A percentile compares a stretch with the other conserved stretches of the same genome.
Evolutionary conservation across 148 eudicot genomes (phyloP).

Genomic region (Chenopodium quinoa): DNA sequence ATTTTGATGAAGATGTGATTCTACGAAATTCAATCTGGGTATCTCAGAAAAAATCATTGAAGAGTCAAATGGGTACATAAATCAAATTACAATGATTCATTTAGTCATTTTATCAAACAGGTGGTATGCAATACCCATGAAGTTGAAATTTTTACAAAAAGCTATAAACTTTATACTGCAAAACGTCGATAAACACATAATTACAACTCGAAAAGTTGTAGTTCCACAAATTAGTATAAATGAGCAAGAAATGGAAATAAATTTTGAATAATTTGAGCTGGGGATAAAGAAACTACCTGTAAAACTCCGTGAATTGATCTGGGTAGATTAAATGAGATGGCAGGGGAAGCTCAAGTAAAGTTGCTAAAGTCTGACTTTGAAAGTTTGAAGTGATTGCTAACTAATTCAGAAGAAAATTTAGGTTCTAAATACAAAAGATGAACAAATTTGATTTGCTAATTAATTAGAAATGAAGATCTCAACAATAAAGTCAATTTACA

Average conservation of each 20-base stretch:
- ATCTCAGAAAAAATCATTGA: background rate
- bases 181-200: background rate
- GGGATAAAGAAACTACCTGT: conserved; percentile 7
- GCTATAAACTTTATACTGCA: background rate
- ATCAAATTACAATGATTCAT: background rate
- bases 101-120: conserved; percentile 11
- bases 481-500: too few species aligned
- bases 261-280: background rate
- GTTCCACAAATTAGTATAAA: background rate
- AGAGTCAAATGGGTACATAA: background rate
- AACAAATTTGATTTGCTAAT: too few species aligned
- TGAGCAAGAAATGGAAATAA: background rate
- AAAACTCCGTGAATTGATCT: background rate
- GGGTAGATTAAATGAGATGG: background rate
- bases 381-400: too few species aligned
- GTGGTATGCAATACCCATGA: background rate
- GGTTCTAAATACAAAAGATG: too few species aligned
- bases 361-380: too few species aligned
- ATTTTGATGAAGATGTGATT: background rate
- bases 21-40: background rate
- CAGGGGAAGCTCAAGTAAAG: too few species aligned
- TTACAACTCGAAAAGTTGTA: background rate
- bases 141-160: background rate
- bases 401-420: too few species aligned
- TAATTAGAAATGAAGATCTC: too few species aligned